Evolutionary conservation across 1,139 yeast genomes (phyloP).

Genomic region (Zhuliangozyma parablackwelliae): DNA sequence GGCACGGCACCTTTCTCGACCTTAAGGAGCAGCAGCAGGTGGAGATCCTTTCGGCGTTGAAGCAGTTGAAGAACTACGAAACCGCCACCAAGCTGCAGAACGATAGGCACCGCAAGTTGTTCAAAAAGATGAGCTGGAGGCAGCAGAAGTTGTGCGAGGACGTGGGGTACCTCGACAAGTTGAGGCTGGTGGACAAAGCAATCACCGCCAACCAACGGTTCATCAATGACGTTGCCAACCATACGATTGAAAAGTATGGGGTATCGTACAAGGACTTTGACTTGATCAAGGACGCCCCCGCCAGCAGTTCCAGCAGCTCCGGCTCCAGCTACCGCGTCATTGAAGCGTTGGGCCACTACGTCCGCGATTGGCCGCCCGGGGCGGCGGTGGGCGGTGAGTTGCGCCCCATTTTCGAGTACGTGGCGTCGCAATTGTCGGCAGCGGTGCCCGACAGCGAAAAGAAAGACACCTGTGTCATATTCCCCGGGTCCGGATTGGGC

Average conservation of each 20-base stretch:
- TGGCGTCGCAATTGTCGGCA: conserved; percentile 28
- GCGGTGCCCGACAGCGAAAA: conserved; percentile 22
- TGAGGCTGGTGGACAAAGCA: conserved; percentile 41
- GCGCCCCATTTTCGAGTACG: conserved; percentile 48
- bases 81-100: conserved; percentile 37
- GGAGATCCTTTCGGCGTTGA: conserved; percentile 48
- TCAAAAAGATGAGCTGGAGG: conserved; percentile 47
- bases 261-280: conserved; percentile 39
- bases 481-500: conserved; percentile 83
- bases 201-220: conserved; percentile 44
- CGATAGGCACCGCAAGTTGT: conserved; percentile 42
- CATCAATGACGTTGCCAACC: conserved; percentile 39
- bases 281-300: conserved; percentile 15
- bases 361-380: conserved; percentile 70
- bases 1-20: conserved; percentile 12
- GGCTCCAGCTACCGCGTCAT: conserved; percentile 52
- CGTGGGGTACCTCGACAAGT: conserved; percentile 53
- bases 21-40: conserved; percentile 17
- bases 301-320: conserved; percentile 13
- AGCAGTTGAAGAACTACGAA: conserved; percentile 46
- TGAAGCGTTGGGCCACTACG: conserved; percentile 69
- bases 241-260: conserved; percentile 36
- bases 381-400: conserved; percentile 40
- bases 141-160: conserved; percentile 52
- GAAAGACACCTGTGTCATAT: conserved; percentile 44